These are phyloP conservation scores for Sporisorium iseilematis-ciliati DNA, from an alignment of 1,284 basidiomycete species.

Conservation along the genomic window DNA sequence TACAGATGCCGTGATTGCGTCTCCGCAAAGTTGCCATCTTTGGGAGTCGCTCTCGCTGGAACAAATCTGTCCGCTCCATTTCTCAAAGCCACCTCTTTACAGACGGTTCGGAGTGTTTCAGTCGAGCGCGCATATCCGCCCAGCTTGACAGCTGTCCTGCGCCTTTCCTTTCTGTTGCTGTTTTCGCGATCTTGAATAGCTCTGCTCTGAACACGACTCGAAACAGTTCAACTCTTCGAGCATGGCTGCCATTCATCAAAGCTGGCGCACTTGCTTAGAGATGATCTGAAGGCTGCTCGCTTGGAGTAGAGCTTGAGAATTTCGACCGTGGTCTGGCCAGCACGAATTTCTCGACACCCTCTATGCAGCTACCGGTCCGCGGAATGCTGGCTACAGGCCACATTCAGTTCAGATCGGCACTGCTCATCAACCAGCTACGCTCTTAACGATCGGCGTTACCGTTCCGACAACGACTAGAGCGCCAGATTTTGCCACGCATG, in stretches of 20 bases:
- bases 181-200: background rate
- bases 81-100: background rate
- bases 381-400: conserved; percentile 18
- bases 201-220: too few species aligned
- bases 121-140: conserved; percentile 16
- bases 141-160: conserved; percentile 15
- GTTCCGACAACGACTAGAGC: background rate
- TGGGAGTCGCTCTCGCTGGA: background rate
- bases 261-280: background rate
- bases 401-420: conserved; percentile 3
- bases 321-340: background rate
- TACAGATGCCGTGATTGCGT: background rate
- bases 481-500: too few species aligned
- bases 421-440: background rate
- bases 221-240: background rate
- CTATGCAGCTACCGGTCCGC: conserved; percentile 15
- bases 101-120: conserved; percentile 14
- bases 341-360: background rate
- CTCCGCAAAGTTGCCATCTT: conserved; percentile 1
- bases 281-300: too few species aligned
- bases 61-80: conserved; percentile 13
- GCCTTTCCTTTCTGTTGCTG: background rate
- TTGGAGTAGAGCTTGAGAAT: background rate
- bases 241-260: conserved; percentile 2
- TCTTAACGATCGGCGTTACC: background rate